phyloP scores from a whole-genome alignment of 495 filamentous ascomycete species.

The Podospora australis region DNA sequence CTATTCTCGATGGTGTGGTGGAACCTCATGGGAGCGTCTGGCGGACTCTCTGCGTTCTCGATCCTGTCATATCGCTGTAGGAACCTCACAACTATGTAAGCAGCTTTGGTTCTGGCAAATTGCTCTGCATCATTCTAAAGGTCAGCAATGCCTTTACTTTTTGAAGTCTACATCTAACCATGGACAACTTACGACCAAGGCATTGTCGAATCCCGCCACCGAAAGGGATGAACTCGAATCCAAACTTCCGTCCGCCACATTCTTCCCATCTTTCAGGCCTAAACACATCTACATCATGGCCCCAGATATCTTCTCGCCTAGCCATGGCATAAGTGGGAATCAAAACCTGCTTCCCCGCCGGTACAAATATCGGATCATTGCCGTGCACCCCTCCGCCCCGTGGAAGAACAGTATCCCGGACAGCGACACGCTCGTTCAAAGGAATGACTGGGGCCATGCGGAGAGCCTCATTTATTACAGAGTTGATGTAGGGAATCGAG shows the following conservation, averaged over 20 bases:
- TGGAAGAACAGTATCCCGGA: constrained; percentile 43
- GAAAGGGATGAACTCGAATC: constrained; percentile 34
- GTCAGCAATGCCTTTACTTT: not conserved
- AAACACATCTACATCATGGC: constrained; percentile 22
- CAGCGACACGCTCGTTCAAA: constrained; percentile 36
- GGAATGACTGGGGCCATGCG: constrained; percentile 34
- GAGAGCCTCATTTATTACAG: constrained; percentile 43
- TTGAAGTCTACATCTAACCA: not conserved
- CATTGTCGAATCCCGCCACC: constrained; percentile 20
- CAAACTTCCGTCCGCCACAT: constrained; percentile 20
- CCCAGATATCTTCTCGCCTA: constrained; percentile 35
- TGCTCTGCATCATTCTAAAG: constrained; percentile 31
- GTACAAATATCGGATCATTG: constrained; percentile 17
- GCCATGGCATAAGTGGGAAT: constrained; percentile 31
- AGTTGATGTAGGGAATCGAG: constrained; percentile 37
- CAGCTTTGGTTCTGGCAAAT: constrained; percentile 37
- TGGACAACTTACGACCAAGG: constrained; percentile 21
- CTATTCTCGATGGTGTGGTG: constrained; percentile 44
- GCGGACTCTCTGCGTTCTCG: constrained; percentile 29
- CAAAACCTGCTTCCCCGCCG: constrained; percentile 29
- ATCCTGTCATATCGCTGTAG: constrained; percentile 40
- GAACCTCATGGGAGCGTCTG: constrained; percentile 27
- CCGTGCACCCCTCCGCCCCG: constrained; percentile 35
- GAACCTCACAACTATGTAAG: constrained; percentile 37
- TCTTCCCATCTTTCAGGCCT: constrained; percentile 28